Conservation (phyloP, 148 eudicot genomes). For the Salicornia ramosissima region DNA sequence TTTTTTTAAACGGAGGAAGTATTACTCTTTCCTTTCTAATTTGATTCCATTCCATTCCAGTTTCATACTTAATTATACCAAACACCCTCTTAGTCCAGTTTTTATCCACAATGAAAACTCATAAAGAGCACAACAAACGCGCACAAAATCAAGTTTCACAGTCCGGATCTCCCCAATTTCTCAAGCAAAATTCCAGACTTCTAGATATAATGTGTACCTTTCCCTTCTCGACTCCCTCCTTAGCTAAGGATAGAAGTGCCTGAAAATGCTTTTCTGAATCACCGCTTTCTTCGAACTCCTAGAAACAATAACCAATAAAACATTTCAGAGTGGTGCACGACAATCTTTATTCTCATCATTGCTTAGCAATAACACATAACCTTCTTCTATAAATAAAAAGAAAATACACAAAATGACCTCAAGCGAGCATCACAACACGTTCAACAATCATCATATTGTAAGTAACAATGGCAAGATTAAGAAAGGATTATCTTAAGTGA, state of each 20-base stretch:
- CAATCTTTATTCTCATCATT: background rate
- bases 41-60: too few relatives aligned
- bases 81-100: background rate
- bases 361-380: too few relatives aligned
- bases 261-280: conserved; percentile 88
- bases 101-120: background rate
- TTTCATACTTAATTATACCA: too few relatives aligned
- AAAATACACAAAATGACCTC: conserved; percentile 2
- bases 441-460: background rate
- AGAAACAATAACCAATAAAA: conserved; percentile 5
- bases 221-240: conserved; percentile 83
- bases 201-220: conserved; percentile 49
- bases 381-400: background rate
- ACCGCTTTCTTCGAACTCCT: conserved; percentile 98
- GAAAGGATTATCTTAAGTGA: background rate
- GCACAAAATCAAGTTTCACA: background rate
- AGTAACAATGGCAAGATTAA: background rate
- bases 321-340: background rate
- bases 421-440: background rate
- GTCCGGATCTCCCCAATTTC: background rate
- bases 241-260: conserved; percentile 74
- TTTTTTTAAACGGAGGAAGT: too few relatives aligned
- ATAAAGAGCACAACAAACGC: background rate
- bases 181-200: background rate
- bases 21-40: too few relatives aligned